Evolutionary conservation across 495 filamentous ascomycete species (phyloP).

Genomic region (Schizothecium vesticola): DNA sequence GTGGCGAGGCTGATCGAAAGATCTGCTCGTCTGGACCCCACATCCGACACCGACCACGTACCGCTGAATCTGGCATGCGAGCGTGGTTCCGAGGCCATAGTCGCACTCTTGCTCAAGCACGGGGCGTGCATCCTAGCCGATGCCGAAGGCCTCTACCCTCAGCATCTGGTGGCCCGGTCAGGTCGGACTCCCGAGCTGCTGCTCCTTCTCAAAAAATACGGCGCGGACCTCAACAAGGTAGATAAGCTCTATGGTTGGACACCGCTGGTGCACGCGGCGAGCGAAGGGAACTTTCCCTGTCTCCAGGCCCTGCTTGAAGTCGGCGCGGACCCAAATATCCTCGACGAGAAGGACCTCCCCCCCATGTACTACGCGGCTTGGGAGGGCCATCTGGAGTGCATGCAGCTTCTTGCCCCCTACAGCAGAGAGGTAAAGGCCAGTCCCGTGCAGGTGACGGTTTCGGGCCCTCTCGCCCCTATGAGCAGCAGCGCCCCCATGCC

Average conservation of each 20-base stretch:
- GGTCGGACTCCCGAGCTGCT: constrained; percentile 74
- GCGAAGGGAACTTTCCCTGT: constrained; percentile 89
- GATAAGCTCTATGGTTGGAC: constrained; percentile 98
- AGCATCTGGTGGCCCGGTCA: constrained; percentile 91
- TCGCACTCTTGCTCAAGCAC: constrained; percentile 73
- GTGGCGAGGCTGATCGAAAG: constrained; percentile 67
- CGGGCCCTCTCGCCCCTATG: constrained; percentile 31
- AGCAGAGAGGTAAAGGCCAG: constrained; percentile 31
- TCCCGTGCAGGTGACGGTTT: constrained; percentile 26
- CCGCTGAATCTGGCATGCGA: constrained; percentile 93
- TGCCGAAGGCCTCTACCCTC: constrained; percentile 94
- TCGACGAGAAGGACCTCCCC: constrained; percentile 87
- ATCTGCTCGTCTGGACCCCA: constrained; percentile 73
- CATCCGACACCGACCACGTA: constrained; percentile 82
- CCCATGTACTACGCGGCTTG: constrained; percentile 98
- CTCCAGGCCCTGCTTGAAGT: constrained; percentile 70
- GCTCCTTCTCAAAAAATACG: constrained; percentile 72
- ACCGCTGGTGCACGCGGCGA: constrained; percentile 90
- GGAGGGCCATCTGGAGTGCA: constrained; percentile 95
- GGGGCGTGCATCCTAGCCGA: constrained; percentile 76
- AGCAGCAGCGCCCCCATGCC: constrained; percentile 49
- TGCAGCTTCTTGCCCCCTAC: constrained; percentile 70
- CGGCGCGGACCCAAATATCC: constrained; percentile 65
- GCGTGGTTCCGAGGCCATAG: constrained; percentile 76
- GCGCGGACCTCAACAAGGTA: constrained; percentile 84